Evolutionary conservation across 306 rosid species (phyloP), one percentile per base, ranked within the genome.

Genomic region (Aeschynomene evenia): DNA sequence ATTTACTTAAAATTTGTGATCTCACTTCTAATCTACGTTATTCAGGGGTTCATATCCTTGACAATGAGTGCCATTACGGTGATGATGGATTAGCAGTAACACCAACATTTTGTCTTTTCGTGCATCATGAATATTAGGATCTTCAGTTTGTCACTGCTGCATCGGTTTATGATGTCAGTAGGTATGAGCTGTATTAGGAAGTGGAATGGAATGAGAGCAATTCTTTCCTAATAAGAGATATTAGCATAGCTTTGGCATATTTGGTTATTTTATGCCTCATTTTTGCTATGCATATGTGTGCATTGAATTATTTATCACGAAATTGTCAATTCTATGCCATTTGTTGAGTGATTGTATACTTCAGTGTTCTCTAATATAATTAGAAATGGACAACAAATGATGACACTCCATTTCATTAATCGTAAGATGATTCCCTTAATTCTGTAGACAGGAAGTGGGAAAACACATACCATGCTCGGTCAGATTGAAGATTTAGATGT

Each of bases 361-460:
- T 9, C 49, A 8, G 22, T 7, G 12, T 46, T 45, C 52, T 61
- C 24, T 53, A 48, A 21, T 31, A 63, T 43, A 49, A 46, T 43
- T 21, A 37, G 40, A 63, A 39, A 68, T 61, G 60, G 63, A 46
- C 22, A 26, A 23, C 14, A 13, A 54, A 19, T 19, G 68, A 11
- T 7, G 9, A 6, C 18, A 14, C 18, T 21, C 58, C 43, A 40
- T 40, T 58, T 18, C 34, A 58, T 72, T 7, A 63, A 53, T 26
- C 23, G 28, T 10, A 70, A 26, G 73, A 49, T 79, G 65, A 77
- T 62, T 71, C 16, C 48, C 63, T 79, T 77, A 33, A 36, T 61
- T 82, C 43, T 83, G 88, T 84, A 94, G 99, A 94, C 99, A 45
- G 99, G 99, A 78, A 94, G 99, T 61, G 99, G 99, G 57, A 94